Evolutionary conservation across 2,329 filamentous ascomycete genomes (phyloP), one percentile per base, ranked within the genome.

Genomic region (Xylariaceae sp.): DNA sequence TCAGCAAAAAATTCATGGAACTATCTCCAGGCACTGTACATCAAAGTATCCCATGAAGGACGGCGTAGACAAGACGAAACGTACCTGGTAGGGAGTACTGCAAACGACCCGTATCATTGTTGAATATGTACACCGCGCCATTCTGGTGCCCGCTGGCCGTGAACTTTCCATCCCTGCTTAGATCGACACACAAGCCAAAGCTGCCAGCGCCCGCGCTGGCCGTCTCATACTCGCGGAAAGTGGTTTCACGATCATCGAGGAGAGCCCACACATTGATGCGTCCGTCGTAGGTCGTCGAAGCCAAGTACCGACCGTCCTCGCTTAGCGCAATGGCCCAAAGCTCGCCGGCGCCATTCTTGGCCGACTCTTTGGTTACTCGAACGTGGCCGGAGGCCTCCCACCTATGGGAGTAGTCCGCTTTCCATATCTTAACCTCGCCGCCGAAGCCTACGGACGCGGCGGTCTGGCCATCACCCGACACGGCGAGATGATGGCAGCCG

Each of bases 131-230:
- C 59, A 97, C 82, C 9, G 85, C 86, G 12, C 94, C 94, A 65
- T 88, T 96, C 70, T 96, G 88, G 72, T 99, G 92, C 0, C 94
- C 94, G 50, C 88, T 95, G 3, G 91, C 92, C 32, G 91, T 95
- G 70, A 90, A 87, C 59, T 83, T 85, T 51, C 91, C 92, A 70
- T 99, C 88, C 26, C 75, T 72, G 63, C 82, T 85, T 69, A 97
- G 73, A 69, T 94, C 91, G 58, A 99, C 85, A 65, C 87, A 88
- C 74, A 94, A 83, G 39, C 91, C 92, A 73, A 96, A 97, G 71
- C 87, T 92, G 11, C 91, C 91, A 63, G 92, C 90, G 1, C 74
- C 75, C n/a, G 73, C 70, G 53, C 73, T 78, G 30, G 76, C 78
- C 7, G 92, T 96, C 74, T 96, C 91, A 67, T 94, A 96, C 65